These are phyloP conservation scores for Parietichytrium sp. DNA, from an alignment of 108 stramenopile genomes.

Conservation along the genomic window DNA sequence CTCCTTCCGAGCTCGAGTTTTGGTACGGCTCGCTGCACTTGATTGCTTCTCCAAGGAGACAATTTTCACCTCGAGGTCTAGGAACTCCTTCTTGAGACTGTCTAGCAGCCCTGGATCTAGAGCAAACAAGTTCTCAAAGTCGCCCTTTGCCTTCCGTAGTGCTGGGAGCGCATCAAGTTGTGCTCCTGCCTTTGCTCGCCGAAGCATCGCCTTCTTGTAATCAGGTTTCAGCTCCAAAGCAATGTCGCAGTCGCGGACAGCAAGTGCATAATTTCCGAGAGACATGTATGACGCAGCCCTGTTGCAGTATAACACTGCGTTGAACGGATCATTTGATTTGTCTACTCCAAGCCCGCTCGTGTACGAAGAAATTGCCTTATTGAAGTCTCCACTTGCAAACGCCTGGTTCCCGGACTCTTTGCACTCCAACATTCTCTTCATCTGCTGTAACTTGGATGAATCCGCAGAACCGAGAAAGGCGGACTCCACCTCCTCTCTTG, in stretches of 20 bases:
- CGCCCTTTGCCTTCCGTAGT: not conserved
- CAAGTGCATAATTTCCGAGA: not conserved
- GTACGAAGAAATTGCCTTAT: not conserved
- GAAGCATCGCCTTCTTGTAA: slow-evolving; percentile 36
- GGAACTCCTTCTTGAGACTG: not conserved
- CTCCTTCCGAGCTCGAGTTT: too few relatives aligned
- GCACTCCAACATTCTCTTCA: not conserved
- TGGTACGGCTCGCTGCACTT: not conserved
- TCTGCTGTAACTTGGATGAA: not conserved
- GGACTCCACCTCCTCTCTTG: not conserved
- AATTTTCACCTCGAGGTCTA: not conserved
- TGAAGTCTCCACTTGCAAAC: not conserved
- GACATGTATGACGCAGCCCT: slow-evolving; percentile 40
- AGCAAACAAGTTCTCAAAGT: not conserved
- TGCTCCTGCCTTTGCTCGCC: slow-evolving; percentile 40
- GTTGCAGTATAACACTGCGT: slow-evolving; percentile 41
- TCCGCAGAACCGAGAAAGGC: not conserved
- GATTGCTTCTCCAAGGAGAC: not conserved
- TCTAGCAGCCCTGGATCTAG: not conserved
- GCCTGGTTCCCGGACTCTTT: not conserved
- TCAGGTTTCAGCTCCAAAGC: slow-evolving; percentile 27
- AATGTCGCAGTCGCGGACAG: slow-evolving; percentile 41
- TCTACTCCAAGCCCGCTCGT: not conserved
- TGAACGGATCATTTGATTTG: not conserved
- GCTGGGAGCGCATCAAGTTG: not conserved